Percentiles rank a stretch among this genome's conserved stretches.
Conservation (phyloP, 345 rosid species). For the Tarenaya hassleriana region DNA sequence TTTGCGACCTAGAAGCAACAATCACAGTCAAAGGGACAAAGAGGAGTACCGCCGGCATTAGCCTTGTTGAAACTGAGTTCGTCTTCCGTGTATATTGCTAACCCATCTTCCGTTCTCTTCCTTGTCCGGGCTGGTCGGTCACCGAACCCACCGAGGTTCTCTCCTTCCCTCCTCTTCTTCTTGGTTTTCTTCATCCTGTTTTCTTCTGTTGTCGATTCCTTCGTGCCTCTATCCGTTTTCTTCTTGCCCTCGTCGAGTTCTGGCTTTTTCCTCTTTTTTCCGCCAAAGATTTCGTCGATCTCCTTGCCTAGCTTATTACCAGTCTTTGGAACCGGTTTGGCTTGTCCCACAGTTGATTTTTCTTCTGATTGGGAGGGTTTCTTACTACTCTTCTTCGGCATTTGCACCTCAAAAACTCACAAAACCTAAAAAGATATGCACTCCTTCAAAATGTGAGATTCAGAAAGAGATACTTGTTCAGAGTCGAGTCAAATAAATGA, state of each 20-base stretch:
- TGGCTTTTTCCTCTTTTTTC: constrained; percentile 35
- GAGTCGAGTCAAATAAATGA: no score
- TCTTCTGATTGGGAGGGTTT: constrained; percentile 13
- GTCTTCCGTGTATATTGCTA: constrained; percentile 50
- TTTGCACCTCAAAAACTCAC: constrained; percentile 7
- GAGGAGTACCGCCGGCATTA: constrained; percentile 53
- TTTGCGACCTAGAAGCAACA: constrained; percentile 63
- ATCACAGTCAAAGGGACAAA: constrained; percentile 84
- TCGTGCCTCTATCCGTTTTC: constrained; percentile 3
- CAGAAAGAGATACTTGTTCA: no score
- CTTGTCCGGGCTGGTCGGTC: constrained; percentile 26
- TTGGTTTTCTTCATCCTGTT: constrained; percentile 27
- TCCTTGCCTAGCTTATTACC: constrained; percentile 28
- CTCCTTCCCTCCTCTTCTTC: constrained; percentile 30
- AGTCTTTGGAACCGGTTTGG: constrained; percentile 21
- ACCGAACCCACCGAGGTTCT: constrained; percentile 1
- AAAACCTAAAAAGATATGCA: no score
- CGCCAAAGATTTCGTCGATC: constrained; percentile 44
- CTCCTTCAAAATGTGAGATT: no score
- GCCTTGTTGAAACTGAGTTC: constrained; percentile 56
- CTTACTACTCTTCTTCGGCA: constrained; percentile 32
- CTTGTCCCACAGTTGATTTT: constrained; percentile 11
- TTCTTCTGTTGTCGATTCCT: constrained; percentile 16
- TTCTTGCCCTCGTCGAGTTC: constrained; percentile 10
- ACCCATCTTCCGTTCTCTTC: constrained; percentile 53